Evolutionary conservation across 306 rosid species (phyloP).

Genomic region (Hylodesmum podocarpum): DNA sequence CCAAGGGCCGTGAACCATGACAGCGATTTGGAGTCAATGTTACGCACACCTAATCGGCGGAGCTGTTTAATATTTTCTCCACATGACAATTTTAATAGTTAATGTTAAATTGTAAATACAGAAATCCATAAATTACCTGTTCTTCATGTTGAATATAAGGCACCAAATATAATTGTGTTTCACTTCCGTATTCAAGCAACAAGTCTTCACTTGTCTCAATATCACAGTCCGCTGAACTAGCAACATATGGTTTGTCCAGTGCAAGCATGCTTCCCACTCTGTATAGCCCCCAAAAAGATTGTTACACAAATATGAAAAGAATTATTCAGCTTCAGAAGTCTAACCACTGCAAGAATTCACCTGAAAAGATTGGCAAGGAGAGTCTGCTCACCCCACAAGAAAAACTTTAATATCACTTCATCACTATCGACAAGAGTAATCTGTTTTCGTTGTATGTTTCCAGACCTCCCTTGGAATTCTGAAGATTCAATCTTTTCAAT

Average conservation of each 20-base stretch:
- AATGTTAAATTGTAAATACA: background rate
- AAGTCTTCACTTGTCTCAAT: slow-evolving; percentile 49
- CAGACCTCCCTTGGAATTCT: slow-evolving; percentile 58
- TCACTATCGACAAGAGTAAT: slow-evolving; percentile 77
- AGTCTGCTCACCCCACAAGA: slow-evolving; percentile 89
- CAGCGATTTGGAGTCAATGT: slow-evolving; percentile 62
- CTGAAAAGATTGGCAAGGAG: slow-evolving; percentile 80
- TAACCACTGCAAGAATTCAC: slow-evolving; percentile 44
- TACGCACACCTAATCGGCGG: slow-evolving; percentile 56
- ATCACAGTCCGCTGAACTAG: slow-evolving; percentile 48
- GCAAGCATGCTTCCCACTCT: slow-evolving; percentile 94
- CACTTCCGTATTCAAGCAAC: slow-evolving; percentile 90
- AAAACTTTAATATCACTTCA: slow-evolving; percentile 55
- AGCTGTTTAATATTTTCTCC: slow-evolving; percentile 30
- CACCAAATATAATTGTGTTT: slow-evolving; percentile 83
- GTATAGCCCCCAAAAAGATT: slow-evolving; percentile 18
- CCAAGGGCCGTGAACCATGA: slow-evolving; percentile 61
- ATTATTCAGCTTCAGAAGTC: slow-evolving; percentile 2
- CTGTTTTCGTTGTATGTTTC: slow-evolving; percentile 54
- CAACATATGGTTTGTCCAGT: slow-evolving; percentile 74
- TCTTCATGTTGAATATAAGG: slow-evolving; percentile 85
- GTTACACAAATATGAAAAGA: slow-evolving; percentile 7
- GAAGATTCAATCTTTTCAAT: slow-evolving; percentile 68
- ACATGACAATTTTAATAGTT: slow-evolving; percentile 7
- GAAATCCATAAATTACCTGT: slow-evolving; percentile 55